phyloP scores from a whole-genome alignment of 2,329 filamentous ascomycete genomes.

The Colletotrichum tabaci region DNA sequence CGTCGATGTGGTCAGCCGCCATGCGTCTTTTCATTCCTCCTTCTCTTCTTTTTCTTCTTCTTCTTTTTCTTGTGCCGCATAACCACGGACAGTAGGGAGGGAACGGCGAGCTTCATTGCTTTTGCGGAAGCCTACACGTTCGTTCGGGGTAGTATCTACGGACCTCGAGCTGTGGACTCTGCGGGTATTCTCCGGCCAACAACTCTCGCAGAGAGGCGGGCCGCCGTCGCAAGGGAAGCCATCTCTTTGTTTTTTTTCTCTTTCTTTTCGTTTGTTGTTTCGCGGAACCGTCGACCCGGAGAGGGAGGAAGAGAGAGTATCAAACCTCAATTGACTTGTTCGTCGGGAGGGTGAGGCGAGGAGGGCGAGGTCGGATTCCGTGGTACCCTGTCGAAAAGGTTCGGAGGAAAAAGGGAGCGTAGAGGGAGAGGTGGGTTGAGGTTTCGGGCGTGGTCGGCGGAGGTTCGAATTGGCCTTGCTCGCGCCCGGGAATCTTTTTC shows the following conservation, averaged over 20 bases:
- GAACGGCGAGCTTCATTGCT: not conserved
- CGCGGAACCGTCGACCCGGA: not conserved
- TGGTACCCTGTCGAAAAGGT: constrained; percentile 7
- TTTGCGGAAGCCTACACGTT: constrained; percentile 7
- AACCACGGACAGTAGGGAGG: constrained; percentile 32
- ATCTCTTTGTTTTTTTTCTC: constrained; percentile 61
- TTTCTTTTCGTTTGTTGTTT: constrained; percentile 7
- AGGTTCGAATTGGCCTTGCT: constrained; percentile 6
- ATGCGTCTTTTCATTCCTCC: not conserved
- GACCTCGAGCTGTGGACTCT: constrained; percentile 72
- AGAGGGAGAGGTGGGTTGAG: constrained; percentile 31
- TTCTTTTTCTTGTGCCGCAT: not conserved
- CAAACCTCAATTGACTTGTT: constrained; percentile 10
- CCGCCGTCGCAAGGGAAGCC: constrained; percentile 77
- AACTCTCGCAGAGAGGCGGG: constrained; percentile 74
- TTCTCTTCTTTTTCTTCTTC: not conserved
- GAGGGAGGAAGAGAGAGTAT: not conserved
- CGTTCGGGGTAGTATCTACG: constrained; percentile 46
- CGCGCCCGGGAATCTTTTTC: constrained; percentile 30
- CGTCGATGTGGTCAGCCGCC: constrained; percentile 24
- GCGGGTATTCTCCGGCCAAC: constrained; percentile 67
- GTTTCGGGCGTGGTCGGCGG: constrained; percentile 25
- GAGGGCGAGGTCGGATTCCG: not conserved
- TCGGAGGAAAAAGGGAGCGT: constrained; percentile 36
- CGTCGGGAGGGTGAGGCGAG: not conserved